Evolutionary conservation across 176 grass and related monocot species (phyloP).

Genomic region (Poa pratensis): DNA sequence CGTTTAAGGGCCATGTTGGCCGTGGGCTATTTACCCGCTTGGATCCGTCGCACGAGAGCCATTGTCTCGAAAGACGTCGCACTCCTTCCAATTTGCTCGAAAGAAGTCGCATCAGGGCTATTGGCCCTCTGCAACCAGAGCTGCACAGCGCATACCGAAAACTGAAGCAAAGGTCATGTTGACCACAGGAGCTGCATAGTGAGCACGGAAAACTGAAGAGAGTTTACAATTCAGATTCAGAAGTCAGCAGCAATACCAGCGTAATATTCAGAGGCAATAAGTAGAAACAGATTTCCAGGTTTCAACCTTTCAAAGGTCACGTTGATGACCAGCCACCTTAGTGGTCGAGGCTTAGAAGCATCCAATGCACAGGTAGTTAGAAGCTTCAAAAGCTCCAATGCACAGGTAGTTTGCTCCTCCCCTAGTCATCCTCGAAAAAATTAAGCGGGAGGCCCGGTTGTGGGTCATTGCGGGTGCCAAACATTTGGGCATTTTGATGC

Average conservation of each 20-base stretch:
- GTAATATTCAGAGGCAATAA: conserved; percentile 2
- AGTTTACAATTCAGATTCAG: conserved; percentile 17
- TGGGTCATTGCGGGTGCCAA: too few relatives aligned
- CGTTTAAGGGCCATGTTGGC: too few relatives aligned
- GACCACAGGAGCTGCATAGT: neutral
- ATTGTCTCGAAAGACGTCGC: too few relatives aligned
- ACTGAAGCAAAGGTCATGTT: neutral
- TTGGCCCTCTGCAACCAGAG: neutral
- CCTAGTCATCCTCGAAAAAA: too few relatives aligned
- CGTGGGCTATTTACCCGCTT: too few relatives aligned
- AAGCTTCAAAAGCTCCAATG: too few relatives aligned
- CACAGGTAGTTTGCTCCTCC: too few relatives aligned
- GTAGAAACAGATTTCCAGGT: neutral
- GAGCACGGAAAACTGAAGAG: neutral
- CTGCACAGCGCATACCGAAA: neutral
- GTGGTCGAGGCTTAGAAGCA: conserved; percentile 23
- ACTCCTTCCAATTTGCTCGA: too few relatives aligned
- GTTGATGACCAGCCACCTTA: conserved; percentile 10
- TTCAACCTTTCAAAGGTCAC: conserved; percentile 26
- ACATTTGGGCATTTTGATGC: too few relatives aligned
- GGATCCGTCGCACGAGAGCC: too few relatives aligned
- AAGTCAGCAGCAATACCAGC: neutral
- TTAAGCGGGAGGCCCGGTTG: too few relatives aligned
- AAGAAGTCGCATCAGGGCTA: too few relatives aligned
- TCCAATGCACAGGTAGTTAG: conserved; percentile 14